Base-by-base conservation (phyloP, 2,329 filamentous ascomycete genomes). In the Venturiaceae sp. region DNA sequence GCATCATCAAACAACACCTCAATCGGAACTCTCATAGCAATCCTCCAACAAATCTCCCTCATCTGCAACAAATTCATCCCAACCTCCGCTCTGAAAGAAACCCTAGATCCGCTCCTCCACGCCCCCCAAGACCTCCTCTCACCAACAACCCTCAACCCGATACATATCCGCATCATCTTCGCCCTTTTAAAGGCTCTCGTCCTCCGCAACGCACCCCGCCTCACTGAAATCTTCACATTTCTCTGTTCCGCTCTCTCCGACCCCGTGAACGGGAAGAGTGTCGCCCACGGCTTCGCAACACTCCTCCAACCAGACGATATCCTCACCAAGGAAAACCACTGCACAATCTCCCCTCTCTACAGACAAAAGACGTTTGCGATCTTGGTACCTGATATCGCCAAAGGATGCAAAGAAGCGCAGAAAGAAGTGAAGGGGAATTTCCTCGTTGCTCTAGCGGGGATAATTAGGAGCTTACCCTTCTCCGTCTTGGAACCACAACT, bases 301-400 rank as follows among this genome's bases (percentile, higher is more conserved):
- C 75, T 87, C 3, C 75, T 87, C 5, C 74, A 80, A 28, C 77
- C 82, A 2, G 83, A 86, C 63, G 81, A 85, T 61, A 72, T 87
- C 23, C 71, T 87, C 36, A 82, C 76, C 13, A 77, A 81, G 60
- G 71, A 77, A 37, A 87, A 87, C 63, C 79, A 83, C 61, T 85
- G 83, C 61, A 76, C 77, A 19, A 79, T 87, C 37, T 80, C 83
- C 3, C 75, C 83, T 3, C 74, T 87, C 2, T 79, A 82, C 63
- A 85, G 83, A 65, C 84, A 87, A 64, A 83, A 81, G 61, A 76
- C 81, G 41, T 87, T 87, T 70, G 77, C 77, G 32, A 79, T 82
- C 16, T 74, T 83, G 4, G 74, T 83, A 2, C 83, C 84, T 0
- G 69, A 77, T 32, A 80, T 86, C 54, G 77, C 80, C 4, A 69